Percentiles rank a stretch among this genome's conserved stretches.
phyloP scores from a whole-genome alignment of 441 rosid genomes.

The Kokia cookei region DNA sequence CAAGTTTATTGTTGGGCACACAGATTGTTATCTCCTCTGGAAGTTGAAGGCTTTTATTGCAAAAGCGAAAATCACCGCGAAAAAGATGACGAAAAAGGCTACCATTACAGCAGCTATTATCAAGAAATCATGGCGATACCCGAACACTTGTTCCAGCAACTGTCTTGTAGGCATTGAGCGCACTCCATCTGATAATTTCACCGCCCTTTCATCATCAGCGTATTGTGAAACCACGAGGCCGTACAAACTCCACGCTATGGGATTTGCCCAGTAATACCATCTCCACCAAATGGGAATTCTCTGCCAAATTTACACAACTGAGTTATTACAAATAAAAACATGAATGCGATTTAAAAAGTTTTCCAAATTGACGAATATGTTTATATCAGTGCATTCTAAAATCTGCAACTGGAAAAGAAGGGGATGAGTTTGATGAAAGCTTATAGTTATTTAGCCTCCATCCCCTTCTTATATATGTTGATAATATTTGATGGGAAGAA shows the following conservation, averaged over 20 bases:
- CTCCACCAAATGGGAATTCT: conserved; percentile 99
- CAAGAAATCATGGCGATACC: conserved; percentile 76
- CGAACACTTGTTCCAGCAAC: conserved; percentile 47
- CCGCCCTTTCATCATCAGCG: conserved; percentile 43
- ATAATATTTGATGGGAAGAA: no score
- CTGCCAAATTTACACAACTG: conserved; percentile 29
- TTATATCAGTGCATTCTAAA: background rate
- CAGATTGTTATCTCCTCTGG: conserved; percentile 65
- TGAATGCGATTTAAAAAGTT: background rate
- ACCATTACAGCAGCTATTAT: conserved; percentile 74
- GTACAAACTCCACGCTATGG: conserved; percentile 86
- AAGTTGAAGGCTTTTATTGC: conserved; percentile 89
- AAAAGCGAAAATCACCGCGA: conserved; percentile 68
- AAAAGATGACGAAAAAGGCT: conserved; percentile 57
- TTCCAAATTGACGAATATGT: background rate
- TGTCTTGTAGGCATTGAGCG: conserved; percentile 38
- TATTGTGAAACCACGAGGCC: conserved; percentile 86
- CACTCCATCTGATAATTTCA: conserved; percentile 61
- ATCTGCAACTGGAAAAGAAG: background rate
- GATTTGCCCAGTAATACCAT: conserved; percentile 99
- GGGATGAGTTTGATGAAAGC: background rate
- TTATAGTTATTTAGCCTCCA: background rate
- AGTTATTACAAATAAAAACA: background rate
- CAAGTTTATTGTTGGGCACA: no score
- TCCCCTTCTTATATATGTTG: no score